Evolutionary conservation across 306 rosid species (phyloP), one percentile per base, ranked within the genome.

Genomic region (Gillenia trifoliata): DNA sequence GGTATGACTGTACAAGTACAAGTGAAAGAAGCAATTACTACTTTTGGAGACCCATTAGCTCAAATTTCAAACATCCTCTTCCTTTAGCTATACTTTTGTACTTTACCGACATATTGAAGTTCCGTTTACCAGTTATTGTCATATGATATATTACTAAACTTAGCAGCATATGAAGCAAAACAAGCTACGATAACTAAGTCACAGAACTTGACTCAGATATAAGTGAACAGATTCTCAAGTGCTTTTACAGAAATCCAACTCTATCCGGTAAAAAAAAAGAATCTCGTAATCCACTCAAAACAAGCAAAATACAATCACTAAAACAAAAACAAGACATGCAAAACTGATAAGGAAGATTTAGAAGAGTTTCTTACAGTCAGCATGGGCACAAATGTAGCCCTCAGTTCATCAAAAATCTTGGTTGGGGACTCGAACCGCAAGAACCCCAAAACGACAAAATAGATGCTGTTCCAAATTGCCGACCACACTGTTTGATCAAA

Each of bases 401-500:
- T 91, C 54, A 91, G 81, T 88, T 94, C 97, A 45, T 81, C 75
- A 73, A 74, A 87, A 71, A 87, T 81, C 68, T 79, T 74, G 64
- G 40, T 23, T 49, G 76, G 57, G 40, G 98, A 87, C 76, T 91
- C 97, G 0, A 81, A 85, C 71, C 98, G 92, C 81, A 94, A 76
- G 76, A 91, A 70, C 30, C 98, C 97, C 87, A 94, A 74, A 76
- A 70, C 88, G 61, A 90, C 92, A 82, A 82, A 94, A 85, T 94
- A 91, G 79, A 90, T 88, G 84, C 92, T 91, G 92, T 94, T 94
- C 96, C 98, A 94, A 81, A 94, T 60, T 13, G 96, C 91, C 0
- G 98, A 43, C 97, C 98, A 94, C 36, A 88, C 87, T 31, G 96
- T 91, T 88, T 94, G 98, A 76, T 91, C 97, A 71, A 91, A 91